Base-by-base conservation (phyloP, 768 basidiomycete genomes). In the Solioccasus polychromus region DNA sequence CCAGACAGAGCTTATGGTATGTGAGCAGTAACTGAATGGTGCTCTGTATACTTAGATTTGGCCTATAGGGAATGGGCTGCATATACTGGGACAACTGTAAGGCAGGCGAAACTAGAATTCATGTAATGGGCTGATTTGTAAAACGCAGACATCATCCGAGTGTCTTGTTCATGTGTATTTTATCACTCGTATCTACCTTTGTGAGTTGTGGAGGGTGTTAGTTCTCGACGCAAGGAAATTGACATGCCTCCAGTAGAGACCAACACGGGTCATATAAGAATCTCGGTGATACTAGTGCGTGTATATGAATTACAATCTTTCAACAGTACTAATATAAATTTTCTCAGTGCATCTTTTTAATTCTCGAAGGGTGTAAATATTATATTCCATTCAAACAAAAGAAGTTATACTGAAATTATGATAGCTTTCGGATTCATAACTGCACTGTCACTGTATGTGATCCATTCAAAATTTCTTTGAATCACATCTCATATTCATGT, bases 101-200 rank as follows among this genome's bases (percentile, higher is more conserved):
- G 26, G 24, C 8, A 1, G 15, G 18, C 29, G 24, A 38, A n/a
- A 29, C 34, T 2, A 23, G 8, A 8, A 4, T 36, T 24, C 22
- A 15, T 32, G 1, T 6, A 19, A 2, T 39, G n/a, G 2, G 8
- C 53, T 64, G 2, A 63, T 8, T 8, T 39, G 0, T 15, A 11
- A 11, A 22, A 8, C 29, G 6, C 35, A 64, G 61, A 40, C 12
- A 23, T 14, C 11, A 5, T 56, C 59, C 38, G 56, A 28, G 19
- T 58, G 50, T 42, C 47, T 62, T 45, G 53, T 64, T 12, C 61
- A 62, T 41, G 49, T 36, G 26, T 51, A 45, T 25, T 64, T 62
- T 14, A 50, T 56, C 8, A 55, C 45, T 41, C 53, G 56, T 4
- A 52, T 62, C 29, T 54, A 59, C 14, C 37, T 59, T 6, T 47